Evolutionary conservation across 805 yeast genomes (phyloP), one percentile per base, ranked within the genome.

Genomic region (Wickerhamiella musiphila): DNA sequence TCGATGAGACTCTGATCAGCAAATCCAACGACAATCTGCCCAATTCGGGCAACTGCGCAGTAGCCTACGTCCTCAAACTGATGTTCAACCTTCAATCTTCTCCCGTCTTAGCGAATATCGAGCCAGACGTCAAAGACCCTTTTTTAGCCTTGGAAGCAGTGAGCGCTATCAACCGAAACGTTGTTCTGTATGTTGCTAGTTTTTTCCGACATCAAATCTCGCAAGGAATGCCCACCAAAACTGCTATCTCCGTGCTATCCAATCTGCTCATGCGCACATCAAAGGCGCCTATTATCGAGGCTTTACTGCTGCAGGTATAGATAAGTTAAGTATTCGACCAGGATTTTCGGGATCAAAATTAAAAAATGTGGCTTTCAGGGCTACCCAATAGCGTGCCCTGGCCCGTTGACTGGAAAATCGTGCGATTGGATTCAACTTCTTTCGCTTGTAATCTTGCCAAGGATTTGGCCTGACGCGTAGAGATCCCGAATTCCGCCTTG

Each of bases 41-140:
- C 4, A 38, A 52, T 11, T 45, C 59, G 11, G 70, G 64, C 3
- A 54, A 58, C 5, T 57, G 60, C 24, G 62, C 73, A 2, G 57
- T 54, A 2, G 51, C 57, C 1, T 48, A 47, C 24, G 41, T 37
- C 2, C 38, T 46, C 4, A 18, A 35, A 21, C 34, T 36, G 2
- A n/a, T 46, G 7, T 32, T 42, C 31, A 13, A 24, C 18, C 11
- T 24, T 11, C 14, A 13, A 18, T 11, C 26, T n/a, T 16, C 18
- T 9, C 26, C 16, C 4, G 15, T 9, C 13, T 16, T 18, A 3
- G 7, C 13, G 15, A 25, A 17, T 5, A 18, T 30, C 4, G n/a
- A n/a, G n/a, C n/a, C n/a, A n/a, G n/a, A n/a, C n/a, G n/a, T n/a
- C n/a, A n/a, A n/a, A n/a, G n/a, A n/a, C n/a, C n/a, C n/a, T n/a